Conservation (phyloP, 768 basidiomycete species). For the Lactarius deliciosus region DNA sequence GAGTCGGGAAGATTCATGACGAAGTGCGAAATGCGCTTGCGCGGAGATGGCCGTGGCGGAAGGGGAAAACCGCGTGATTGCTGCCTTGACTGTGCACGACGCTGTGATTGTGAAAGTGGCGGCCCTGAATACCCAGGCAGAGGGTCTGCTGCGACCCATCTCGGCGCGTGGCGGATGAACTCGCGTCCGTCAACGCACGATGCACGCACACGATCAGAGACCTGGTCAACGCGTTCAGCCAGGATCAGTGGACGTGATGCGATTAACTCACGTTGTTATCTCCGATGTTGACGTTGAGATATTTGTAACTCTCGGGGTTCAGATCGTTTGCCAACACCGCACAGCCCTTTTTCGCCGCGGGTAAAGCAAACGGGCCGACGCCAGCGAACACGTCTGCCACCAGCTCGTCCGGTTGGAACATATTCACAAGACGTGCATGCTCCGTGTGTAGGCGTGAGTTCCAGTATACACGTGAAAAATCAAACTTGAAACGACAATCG, state of each 20-base stretch:
- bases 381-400: constrained; percentile 96
- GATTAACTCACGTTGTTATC: constrained; percentile 67
- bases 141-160: constrained; percentile 58
- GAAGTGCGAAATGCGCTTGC: constrained; percentile 73
- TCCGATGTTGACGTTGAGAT: constrained; percentile 66
- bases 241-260: constrained; percentile 3
- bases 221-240: constrained; percentile 45
- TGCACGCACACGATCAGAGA: constrained; percentile 63
- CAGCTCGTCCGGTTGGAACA: constrained; percentile 73
- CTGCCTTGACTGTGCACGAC: constrained; percentile 44
- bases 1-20: constrained; percentile 98
- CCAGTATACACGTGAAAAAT: constrained; percentile 97
- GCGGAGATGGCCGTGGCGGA: constrained; percentile 36
- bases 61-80: constrained; percentile 29
- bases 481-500: constrained; percentile 85
- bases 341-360: constrained; percentile 89
- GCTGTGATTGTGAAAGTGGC: constrained; percentile 37
- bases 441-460: constrained; percentile 93
- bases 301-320: constrained; percentile 85
- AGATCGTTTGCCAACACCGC: constrained; percentile 91
- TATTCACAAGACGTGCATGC: constrained; percentile 78
- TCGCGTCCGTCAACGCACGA: constrained; percentile 83
- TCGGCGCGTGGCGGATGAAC: constrained; percentile 68
- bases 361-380: constrained; percentile 94
- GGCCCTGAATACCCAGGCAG: constrained; percentile 56